phyloP scores from a whole-genome alignment of 306 rosid genomes.

The Quercus robur region DNA sequence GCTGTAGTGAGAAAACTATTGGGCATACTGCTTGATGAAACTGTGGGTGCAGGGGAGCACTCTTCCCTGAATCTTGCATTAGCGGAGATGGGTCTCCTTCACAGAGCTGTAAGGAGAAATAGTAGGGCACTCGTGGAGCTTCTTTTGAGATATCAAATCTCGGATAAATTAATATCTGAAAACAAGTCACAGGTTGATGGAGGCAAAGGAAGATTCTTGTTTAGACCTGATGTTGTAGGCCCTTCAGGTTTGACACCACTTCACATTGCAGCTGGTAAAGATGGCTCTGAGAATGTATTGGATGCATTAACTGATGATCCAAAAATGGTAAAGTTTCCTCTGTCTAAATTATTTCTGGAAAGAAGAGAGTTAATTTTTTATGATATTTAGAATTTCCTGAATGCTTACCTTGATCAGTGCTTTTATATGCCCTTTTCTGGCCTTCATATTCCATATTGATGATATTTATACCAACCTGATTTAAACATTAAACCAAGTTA shows the following conservation, averaged over 20 bases:
- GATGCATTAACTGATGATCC: slow-evolving; percentile 90
- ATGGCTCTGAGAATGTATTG: slow-evolving; percentile 67
- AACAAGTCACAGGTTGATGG: slow-evolving; percentile 31
- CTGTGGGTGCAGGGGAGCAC: slow-evolving; percentile 57
- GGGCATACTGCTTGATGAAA: slow-evolving; percentile 57
- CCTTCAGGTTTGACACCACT: slow-evolving; percentile 87
- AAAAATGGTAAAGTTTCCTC: slow-evolving; percentile 50
- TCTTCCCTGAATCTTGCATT: slow-evolving; percentile 54
- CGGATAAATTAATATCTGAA: slow-evolving; percentile 33
- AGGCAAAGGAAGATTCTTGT: slow-evolving; percentile 44
- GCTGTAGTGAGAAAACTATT: slow-evolving; percentile 69
- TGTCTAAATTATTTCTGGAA: slow-evolving; percentile 10
- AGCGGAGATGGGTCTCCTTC: slow-evolving; percentile 73
- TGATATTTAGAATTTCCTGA: neutral
- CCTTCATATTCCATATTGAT: neutral
- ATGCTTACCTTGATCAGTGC: neutral
- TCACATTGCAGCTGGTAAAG: slow-evolving; percentile 87
- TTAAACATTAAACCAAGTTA: neutral
- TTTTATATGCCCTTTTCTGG: neutral
- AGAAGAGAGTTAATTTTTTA: neutral
- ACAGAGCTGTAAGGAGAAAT: slow-evolving; percentile 79
- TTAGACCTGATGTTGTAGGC: slow-evolving; percentile 76
- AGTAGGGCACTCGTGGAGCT: slow-evolving; percentile 68
- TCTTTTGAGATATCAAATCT: slow-evolving; percentile 55
- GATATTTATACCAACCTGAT: neutral